phyloP scores from a whole-genome alignment of 148 eudicot genomes.

The Agrostemma githago region DNA sequence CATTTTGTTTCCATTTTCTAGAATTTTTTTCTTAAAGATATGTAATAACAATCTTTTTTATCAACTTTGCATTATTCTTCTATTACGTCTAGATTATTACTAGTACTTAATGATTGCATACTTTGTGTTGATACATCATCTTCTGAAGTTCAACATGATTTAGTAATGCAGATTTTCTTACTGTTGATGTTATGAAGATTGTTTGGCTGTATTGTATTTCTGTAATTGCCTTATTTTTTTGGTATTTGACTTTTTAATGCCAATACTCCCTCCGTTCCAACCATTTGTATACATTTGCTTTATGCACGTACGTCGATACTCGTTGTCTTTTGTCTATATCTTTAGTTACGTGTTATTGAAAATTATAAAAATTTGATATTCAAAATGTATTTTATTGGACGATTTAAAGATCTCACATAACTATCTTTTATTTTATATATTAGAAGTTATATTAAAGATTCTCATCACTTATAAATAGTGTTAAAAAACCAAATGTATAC shows the following conservation, averaged over 20 bases:
- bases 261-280: no score
- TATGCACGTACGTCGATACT: no score
- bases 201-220: neutral
- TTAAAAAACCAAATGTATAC: no score
- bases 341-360: no score
- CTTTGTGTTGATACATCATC: neutral
- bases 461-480: no score
- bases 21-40: neutral
- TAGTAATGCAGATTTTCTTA: neutral
- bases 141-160: neutral
- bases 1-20: neutral
- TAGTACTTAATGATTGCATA: neutral
- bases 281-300: no score
- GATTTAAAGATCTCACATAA: no score
- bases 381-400: no score
- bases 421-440: no score
- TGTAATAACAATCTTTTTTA: constrained; percentile 6
- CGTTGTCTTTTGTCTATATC: no score
- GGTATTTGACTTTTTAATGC: neutral
- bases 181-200: neutral
- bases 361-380: no score
- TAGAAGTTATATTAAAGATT: no score
- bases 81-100: neutral
- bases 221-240: neutral
- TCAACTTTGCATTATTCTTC: neutral